A percentile compares a stretch with the other conserved stretches of the same genome.
These are phyloP conservation scores for Globisporangium yorkense DNA, from an alignment of 352 stramenopile species.

Conservation along the genomic window DNA sequence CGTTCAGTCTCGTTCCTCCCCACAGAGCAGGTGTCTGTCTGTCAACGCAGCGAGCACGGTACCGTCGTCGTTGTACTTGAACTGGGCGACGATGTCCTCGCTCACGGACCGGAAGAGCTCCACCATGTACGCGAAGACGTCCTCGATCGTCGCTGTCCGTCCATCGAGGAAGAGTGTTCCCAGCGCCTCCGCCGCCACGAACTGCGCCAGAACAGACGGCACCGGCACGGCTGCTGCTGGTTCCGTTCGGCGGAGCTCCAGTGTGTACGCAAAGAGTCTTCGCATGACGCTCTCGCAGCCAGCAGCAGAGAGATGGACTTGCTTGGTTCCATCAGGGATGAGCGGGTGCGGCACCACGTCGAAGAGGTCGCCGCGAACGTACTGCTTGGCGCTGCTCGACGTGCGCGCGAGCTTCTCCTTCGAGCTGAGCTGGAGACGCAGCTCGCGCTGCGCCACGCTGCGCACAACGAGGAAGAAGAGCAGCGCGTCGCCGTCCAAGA, in stretches of 20 bases:
- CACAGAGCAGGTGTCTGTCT: too few relatives aligned
- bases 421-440: conserved; percentile 43
- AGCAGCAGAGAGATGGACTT: conserved; percentile 30
- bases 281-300: conserved; percentile 44
- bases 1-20: too few relatives aligned
- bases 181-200: conserved; percentile 31
- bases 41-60: not conserved
- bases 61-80: conserved; percentile 84
- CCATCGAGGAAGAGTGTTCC: conserved; percentile 8
- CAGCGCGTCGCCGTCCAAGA: conserved; percentile 58
- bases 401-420: conserved; percentile 63
- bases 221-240: conserved; percentile 1
- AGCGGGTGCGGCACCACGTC: conserved; percentile 33
- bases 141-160: conserved; percentile 22
- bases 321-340: conserved; percentile 53
- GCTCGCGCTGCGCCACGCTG: conserved; percentile 31
- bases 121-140: conserved; percentile 37
- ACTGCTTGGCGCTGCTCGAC: conserved; percentile 36
- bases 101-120: conserved; percentile 44
- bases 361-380: conserved; percentile 23
- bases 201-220: conserved; percentile 33
- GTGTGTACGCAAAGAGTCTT: conserved; percentile 27
- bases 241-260: conserved; percentile 1
- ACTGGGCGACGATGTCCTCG: conserved; percentile 71
- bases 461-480: conserved; percentile 62